Evolutionary conservation across 768 basidiomycete species (phyloP).

Genomic region (Amanita fuliginea): DNA sequence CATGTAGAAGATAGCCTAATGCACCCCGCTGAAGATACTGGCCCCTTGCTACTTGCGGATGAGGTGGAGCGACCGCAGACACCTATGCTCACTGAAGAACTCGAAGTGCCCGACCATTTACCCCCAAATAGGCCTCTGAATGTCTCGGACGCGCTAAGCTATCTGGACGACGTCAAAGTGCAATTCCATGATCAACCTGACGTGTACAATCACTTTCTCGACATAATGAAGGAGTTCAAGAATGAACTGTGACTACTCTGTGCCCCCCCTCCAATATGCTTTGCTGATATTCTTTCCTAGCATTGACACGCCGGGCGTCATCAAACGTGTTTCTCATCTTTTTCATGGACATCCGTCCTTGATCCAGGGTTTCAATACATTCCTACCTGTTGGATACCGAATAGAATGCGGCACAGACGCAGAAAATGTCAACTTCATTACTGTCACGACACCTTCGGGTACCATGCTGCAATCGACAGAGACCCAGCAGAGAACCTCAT

Average conservation of each 20-base stretch:
- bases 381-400: constrained; percentile 87
- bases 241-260: constrained; percentile 60
- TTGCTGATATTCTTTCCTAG: constrained; percentile 26
- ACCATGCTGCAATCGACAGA: constrained; percentile 48
- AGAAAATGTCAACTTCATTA: constrained; percentile 57
- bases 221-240: constrained; percentile 99
- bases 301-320: constrained; percentile 97
- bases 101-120: not conserved
- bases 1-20: not conserved
- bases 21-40: not conserved
- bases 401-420: constrained; percentile 71
- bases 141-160: constrained; percentile 87
- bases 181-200: constrained; percentile 91
- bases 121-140: constrained; percentile 58
- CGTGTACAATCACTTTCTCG: constrained; percentile 88
- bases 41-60: not conserved
- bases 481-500: constrained; percentile 24
- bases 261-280: not conserved
- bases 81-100: not conserved
- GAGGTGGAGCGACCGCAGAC: not conserved
- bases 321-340: constrained; percentile 86
- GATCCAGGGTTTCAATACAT: constrained; percentile 98
- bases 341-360: constrained; percentile 85
- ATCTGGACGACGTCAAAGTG: constrained; percentile 86
- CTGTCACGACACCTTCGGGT: constrained; percentile 68